Base-by-base conservation (phyloP, 2,329 filamentous ascomycete species). In the Sclerotinia trifoliorum region DNA sequence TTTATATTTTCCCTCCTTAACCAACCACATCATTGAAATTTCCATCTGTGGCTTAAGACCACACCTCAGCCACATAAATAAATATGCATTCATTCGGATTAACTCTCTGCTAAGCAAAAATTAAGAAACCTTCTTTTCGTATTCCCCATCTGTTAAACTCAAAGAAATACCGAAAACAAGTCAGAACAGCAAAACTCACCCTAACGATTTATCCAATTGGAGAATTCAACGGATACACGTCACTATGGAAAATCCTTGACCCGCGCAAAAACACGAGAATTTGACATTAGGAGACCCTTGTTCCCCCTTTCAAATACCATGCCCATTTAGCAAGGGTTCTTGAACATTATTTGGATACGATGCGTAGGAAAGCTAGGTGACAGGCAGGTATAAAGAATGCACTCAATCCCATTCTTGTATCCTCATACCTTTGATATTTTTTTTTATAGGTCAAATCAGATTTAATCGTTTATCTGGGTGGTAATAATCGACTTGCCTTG, bases 311-410 rank as follows among this genome's bases (percentile, higher is more conserved):
- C 32, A 57, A 39, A 21, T 15, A 8, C 29, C 35, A 29, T 29
- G 29, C 2, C 29, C 29, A 56, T 56, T 21, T 39, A 2, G 13
- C 58, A 35, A 26, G 46, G 19, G 24, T 15, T 32, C 21, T 51
- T 51, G 60, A 51, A 39, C n/a, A 19, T 39, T 35, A 19, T 39
- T 35, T 3, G 46, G n/a, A 63, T 51, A 42, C 46, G 29, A 63
- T 42, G 26, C 21, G 21, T 10, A 15, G 17, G 26, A 24, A 11
- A 32, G 60, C 19, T 61, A 17, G 35, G n/a, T 26, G 55, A 7
- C n/a, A 51, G 29, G 15, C 32, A 51, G 46, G n/a, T 63, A 63
- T 63, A 63, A 24, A 52, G 46, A 63, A 63, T 63, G 58, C 15
- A n/a, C 51, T 63, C 15, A 42, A 42, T 42, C 35, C 60, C 60